phyloP scores from a whole-genome alignment of 306 rosid species.

The Cucurbita maxima region DNA sequence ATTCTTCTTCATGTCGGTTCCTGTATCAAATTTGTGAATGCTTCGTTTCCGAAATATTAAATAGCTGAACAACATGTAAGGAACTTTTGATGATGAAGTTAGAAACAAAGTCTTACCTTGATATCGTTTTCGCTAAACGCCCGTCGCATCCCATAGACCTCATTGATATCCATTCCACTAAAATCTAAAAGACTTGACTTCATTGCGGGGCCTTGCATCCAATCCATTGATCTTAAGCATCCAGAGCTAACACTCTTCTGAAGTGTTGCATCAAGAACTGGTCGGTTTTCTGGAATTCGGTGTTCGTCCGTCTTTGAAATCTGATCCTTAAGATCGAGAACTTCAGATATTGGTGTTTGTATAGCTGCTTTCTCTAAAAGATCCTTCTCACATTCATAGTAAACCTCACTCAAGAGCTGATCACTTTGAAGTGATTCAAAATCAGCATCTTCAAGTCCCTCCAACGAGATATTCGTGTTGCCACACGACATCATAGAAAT shows the following conservation, averaged over 20 bases:
- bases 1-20: not conserved
- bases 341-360: slow-evolving; percentile 40
- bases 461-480: slow-evolving; percentile 44
- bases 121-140: slow-evolving; percentile 93
- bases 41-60: not conserved
- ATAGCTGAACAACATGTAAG: not conserved
- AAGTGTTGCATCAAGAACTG: slow-evolving; percentile 28
- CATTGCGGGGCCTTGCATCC: slow-evolving; percentile 48
- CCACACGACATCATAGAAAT: slow-evolving; percentile 73
- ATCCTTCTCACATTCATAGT: slow-evolving; percentile 68
- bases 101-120: slow-evolving; percentile 41
- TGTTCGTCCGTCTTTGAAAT: slow-evolving; percentile 22
- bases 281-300: slow-evolving; percentile 36
- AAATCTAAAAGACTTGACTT: slow-evolving; percentile 50
- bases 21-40: not conserved
- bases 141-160: slow-evolving; percentile 72
- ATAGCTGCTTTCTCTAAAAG: slow-evolving; percentile 56
- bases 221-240: slow-evolving; percentile 69
- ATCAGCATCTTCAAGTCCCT: slow-evolving; percentile 53
- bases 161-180: slow-evolving; percentile 47
- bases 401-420: slow-evolving; percentile 68
- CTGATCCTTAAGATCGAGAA: slow-evolving; percentile 52
- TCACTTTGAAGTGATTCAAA: slow-evolving; percentile 67
- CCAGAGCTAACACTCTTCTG: slow-evolving; percentile 63
- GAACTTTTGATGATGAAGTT: not conserved